Evolutionary conservation across 768 basidiomycete species (phyloP).

Genomic region (Boletus reticuloceps): DNA sequence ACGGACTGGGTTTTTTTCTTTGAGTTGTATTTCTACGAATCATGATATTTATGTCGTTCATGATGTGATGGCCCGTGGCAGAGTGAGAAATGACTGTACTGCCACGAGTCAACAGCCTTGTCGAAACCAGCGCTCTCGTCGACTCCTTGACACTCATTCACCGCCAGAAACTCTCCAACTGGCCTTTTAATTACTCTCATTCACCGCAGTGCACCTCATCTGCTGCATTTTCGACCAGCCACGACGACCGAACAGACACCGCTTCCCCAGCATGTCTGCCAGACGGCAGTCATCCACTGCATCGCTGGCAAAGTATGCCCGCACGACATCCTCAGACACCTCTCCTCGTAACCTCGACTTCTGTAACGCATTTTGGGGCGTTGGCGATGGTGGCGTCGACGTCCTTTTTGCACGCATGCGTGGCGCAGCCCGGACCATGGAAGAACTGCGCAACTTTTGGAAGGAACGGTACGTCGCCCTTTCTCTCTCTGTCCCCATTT

Average conservation of each 20-base stretch:
- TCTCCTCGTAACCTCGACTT: constrained; percentile 68
- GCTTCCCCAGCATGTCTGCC: constrained; percentile 53
- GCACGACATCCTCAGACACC: constrained; percentile 47
- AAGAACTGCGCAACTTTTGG: constrained; percentile 86
- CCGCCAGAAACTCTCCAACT: too few relatives aligned
- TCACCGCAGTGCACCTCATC: constrained; percentile 15
- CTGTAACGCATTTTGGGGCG: constrained; percentile 97
- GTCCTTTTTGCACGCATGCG: constrained; percentile 89
- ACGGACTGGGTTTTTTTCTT: too few relatives aligned
- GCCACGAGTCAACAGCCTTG: too few relatives aligned
- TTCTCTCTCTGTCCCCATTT: not conserved
- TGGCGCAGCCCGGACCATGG: constrained; percentile 80
- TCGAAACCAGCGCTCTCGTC: too few relatives aligned
- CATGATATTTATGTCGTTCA: too few relatives aligned
- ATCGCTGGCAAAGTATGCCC: constrained; percentile 69
- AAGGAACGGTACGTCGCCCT: constrained; percentile 75
- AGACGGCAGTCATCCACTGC: constrained; percentile 81
- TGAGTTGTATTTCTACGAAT: too few relatives aligned
- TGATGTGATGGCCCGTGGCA: too few relatives aligned
- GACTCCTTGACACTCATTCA: too few relatives aligned
- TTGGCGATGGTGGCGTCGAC: constrained; percentile 83
- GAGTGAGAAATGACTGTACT: too few relatives aligned
- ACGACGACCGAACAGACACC: constrained; percentile 13
- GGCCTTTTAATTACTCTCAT: too few relatives aligned
- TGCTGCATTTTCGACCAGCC: constrained; percentile 14